Conservation (phyloP, 2,329 filamentous ascomycete species). For the Decorospora gaudefroyi region DNA sequence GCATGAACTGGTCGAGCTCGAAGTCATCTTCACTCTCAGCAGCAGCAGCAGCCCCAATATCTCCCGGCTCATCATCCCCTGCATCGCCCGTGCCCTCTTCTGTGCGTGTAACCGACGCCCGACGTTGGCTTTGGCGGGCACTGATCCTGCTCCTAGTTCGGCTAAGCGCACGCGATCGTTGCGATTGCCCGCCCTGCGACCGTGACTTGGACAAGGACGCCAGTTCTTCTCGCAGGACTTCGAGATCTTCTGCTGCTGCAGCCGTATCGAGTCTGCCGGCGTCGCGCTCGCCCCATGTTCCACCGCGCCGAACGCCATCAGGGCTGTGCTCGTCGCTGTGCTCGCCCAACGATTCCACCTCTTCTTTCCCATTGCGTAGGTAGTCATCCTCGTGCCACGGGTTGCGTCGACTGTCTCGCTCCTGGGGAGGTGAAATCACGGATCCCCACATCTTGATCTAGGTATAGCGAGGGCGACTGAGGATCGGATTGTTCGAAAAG, state of each 20-base stretch:
- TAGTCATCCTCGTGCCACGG: slow-evolving; percentile 45
- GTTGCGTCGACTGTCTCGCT: slow-evolving; percentile 36
- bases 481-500: slow-evolving; percentile 1
- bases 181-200: slow-evolving; percentile 30
- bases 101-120: slow-evolving; percentile 18
- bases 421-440: slow-evolving; percentile 21
- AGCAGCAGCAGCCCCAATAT: slow-evolving; percentile 33
- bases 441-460: slow-evolving; percentile 36
- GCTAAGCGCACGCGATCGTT: slow-evolving; percentile 32
- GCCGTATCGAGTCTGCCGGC: slow-evolving; percentile 58
- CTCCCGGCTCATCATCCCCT: slow-evolving; percentile 28
- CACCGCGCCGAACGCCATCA: slow-evolving; percentile 38
- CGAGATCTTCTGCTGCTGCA: slow-evolving; percentile 63
- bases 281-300: slow-evolving; percentile 67
- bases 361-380: slow-evolving; percentile 25
- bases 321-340: slow-evolving; percentile 29
- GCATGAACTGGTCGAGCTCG: slow-evolving; percentile 70
- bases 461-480: background rate
- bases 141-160: slow-evolving; percentile 37
- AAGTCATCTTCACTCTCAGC: slow-evolving; percentile 64
- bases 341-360: slow-evolving; percentile 9
- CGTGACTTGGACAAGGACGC: slow-evolving; percentile 56
- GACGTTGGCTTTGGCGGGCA: slow-evolving; percentile 24
- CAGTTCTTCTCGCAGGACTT: slow-evolving; percentile 61
- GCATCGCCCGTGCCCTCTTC: slow-evolving; percentile 13